Evolutionary conservation across 2,329 filamentous ascomycete species (phyloP).

Genomic region (Penicillium sumatraense): DNA sequence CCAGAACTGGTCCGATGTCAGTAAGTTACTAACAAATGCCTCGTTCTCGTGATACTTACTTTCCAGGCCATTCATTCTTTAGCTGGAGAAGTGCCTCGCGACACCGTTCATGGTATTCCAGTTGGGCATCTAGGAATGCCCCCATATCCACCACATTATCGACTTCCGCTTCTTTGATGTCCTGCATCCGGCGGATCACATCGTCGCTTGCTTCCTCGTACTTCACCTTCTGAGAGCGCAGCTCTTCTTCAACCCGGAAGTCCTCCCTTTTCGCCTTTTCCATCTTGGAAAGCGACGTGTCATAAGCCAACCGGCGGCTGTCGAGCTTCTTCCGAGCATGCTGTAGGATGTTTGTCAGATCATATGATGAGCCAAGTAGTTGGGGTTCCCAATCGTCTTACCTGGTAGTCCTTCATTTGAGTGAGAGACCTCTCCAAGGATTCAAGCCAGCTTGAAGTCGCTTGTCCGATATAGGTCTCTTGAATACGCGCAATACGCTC

Average conservation of each 20-base stretch:
- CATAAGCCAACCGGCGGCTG: conserved; percentile 83
- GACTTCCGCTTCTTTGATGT: conserved; percentile 88
- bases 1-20: conserved; percentile 14
- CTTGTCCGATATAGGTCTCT: conserved; percentile 77
- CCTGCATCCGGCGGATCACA: conserved; percentile 88
- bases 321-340: conserved; percentile 92
- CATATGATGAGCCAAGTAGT: no score
- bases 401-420: conserved; percentile 98
- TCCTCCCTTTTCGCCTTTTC: conserved; percentile 94
- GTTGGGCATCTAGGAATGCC: conserved; percentile 82
- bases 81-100: conserved; percentile 77
- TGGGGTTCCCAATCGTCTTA: no score
- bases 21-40: background rate
- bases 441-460: conserved; percentile 84
- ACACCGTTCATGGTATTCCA: conserved; percentile 90
- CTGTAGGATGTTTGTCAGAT: conserved; percentile 42
- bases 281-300: conserved; percentile 86
- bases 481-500: conserved; percentile 85
- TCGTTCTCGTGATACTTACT: conserved; percentile 48
- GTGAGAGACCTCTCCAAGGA: conserved; percentile 86
- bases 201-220: conserved; percentile 96
- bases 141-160: conserved; percentile 82
- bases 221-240: conserved; percentile 88
- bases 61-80: conserved; percentile 70
- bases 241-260: conserved; percentile 89